Conservation (phyloP, 164 flowering plant genomes). For the Liriodendron chinense region DNA sequence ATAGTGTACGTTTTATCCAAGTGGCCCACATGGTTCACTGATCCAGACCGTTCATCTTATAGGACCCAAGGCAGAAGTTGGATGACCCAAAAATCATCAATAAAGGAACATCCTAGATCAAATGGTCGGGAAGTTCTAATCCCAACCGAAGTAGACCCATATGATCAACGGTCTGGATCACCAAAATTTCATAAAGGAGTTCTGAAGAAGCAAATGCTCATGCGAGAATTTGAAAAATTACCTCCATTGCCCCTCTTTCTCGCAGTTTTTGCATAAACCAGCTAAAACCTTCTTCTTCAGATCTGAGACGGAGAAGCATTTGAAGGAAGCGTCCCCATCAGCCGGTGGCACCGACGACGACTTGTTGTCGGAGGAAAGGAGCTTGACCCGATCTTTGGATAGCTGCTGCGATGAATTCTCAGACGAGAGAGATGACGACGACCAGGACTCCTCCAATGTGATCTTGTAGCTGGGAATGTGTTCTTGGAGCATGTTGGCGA, state of each 20-base stretch:
- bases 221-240: constrained; percentile 22
- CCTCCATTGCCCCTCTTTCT: constrained; percentile 96
- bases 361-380: constrained; percentile 30
- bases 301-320: constrained; percentile 90
- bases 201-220: neutral
- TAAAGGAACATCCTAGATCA: too few relatives aligned
- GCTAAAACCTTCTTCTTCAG: constrained; percentile 87
- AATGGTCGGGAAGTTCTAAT: too few relatives aligned
- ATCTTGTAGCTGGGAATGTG: constrained; percentile 82
- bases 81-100: too few relatives aligned
- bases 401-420: constrained; percentile 52
- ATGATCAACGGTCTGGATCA: neutral
- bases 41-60: too few relatives aligned
- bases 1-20: too few relatives aligned
- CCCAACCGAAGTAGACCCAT: too few relatives aligned
- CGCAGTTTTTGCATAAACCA: constrained; percentile 59
- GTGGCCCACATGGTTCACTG: too few relatives aligned
- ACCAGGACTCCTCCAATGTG: constrained; percentile 39
- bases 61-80: too few relatives aligned
- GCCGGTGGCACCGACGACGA: constrained; percentile 26
- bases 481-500: constrained; percentile 92
- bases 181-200: neutral
- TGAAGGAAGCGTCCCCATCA: constrained; percentile 42
- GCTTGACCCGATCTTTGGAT: constrained; percentile 68
- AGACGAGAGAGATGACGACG: constrained; percentile 33